Conservation (phyloP, 495 filamentous ascomycete species). For the Aspergillus diversus region DNA sequence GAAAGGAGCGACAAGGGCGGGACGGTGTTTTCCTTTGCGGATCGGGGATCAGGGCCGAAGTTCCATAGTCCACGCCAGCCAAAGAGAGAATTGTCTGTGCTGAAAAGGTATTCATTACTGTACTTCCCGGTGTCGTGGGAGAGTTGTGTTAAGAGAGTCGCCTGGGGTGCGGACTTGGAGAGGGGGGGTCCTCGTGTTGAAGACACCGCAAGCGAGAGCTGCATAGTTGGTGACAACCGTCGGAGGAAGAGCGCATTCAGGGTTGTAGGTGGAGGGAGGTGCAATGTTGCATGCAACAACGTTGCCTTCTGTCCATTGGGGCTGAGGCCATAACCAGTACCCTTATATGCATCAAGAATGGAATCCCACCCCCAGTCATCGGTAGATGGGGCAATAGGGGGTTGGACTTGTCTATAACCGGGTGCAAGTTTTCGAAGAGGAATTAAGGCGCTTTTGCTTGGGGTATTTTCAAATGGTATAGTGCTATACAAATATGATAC, state of each 20-base stretch:
- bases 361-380: constrained; percentile 41
- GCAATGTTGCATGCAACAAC: constrained; percentile 86
- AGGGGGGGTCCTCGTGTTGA: constrained; percentile 63
- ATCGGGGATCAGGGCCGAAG: constrained; percentile 79
- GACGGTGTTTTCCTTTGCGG: constrained; percentile 24
- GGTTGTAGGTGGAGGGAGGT: constrained; percentile 75
- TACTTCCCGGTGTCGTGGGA: constrained; percentile 90
- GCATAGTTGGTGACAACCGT: constrained; percentile 75
- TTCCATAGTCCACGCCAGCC: constrained; percentile 91
- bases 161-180: constrained; percentile 48
- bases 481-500: constrained; percentile 91
- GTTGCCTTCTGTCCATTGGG: constrained; percentile 54
- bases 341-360: constrained; percentile 30
- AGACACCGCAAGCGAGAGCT: constrained; percentile 79
- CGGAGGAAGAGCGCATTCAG: constrained; percentile 87
- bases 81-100: constrained; percentile 86
- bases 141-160: constrained; percentile 68
- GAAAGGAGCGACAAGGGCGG: constrained; percentile 58
- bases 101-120: constrained; percentile 87
- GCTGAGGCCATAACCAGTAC: constrained; percentile 21
- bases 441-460: constrained; percentile 60
- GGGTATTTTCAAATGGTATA: constrained; percentile 62
- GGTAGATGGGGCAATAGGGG: constrained; percentile 42
- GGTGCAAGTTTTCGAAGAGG: constrained; percentile 66
- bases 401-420: constrained; percentile 69